phyloP scores from a whole-genome alignment of 1,139 yeast genomes.

The Blastobotrys raffinosifermentans region DNA sequence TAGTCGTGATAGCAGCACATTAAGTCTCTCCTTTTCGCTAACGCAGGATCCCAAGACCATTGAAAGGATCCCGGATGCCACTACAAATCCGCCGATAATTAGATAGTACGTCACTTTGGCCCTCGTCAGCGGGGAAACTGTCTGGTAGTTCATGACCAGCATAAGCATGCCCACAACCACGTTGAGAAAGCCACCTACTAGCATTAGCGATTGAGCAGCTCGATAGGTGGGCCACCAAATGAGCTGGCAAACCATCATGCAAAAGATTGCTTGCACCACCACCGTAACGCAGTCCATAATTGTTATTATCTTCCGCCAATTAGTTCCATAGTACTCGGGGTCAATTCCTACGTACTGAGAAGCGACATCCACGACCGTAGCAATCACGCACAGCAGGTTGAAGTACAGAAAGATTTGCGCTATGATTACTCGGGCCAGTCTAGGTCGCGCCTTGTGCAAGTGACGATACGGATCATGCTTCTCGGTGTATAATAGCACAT shows the following conservation, averaged over 20 bases:
- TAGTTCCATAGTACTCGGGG: background rate
- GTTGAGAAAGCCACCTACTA: slow-evolving; percentile 23
- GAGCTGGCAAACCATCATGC: slow-evolving; percentile 15
- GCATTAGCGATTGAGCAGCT: slow-evolving; percentile 23
- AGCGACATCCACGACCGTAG: background rate
- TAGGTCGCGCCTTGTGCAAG: background rate
- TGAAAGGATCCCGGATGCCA: slow-evolving; percentile 20
- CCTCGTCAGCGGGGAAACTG: background rate
- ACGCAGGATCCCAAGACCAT: slow-evolving; percentile 21
- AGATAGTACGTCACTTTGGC: background rate
- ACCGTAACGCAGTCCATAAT: slow-evolving; percentile 13
- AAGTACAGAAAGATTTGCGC: background rate
- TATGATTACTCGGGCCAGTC: background rate
- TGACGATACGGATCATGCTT: background rate
- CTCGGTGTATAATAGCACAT: background rate
- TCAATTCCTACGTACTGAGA: background rate
- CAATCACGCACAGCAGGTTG: background rate
- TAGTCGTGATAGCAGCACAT: slow-evolving; percentile 19
- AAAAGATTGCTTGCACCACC: slow-evolving; percentile 14
- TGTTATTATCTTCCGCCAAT: no score
- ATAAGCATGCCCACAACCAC: slow-evolving; percentile 19
- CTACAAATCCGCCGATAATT: slow-evolving; percentile 15
- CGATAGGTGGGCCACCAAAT: slow-evolving; percentile 23
- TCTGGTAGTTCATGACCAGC: slow-evolving; percentile 14
- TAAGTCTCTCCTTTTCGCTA: slow-evolving; percentile 25